Conservation (phyloP, 1,284 basidiomycete species). For the Schizopora paradoxa region DNA sequence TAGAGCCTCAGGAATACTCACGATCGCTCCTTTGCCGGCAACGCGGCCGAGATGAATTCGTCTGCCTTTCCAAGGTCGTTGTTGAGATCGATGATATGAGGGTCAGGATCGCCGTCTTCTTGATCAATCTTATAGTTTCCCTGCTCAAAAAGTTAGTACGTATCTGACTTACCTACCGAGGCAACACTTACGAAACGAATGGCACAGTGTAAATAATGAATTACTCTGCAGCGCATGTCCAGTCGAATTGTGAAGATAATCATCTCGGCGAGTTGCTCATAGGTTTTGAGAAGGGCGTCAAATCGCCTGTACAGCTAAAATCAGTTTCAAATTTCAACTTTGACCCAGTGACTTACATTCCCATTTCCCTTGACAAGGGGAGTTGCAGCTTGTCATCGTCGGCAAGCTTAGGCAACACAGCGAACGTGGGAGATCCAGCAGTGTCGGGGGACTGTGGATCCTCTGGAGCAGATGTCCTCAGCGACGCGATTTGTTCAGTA, state of each 20-base stretch:
- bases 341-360: conserved; percentile 74
- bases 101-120: conserved; percentile 87
- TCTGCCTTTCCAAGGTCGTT: conserved; percentile 75
- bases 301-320: conserved; percentile 63
- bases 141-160: conserved; percentile 34
- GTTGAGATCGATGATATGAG: conserved; percentile 86
- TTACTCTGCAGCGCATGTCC: conserved; percentile 82
- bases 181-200: conserved; percentile 56
- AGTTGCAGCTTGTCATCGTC: conserved; percentile 53
- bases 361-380: conserved; percentile 83
- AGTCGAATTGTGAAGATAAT: conserved; percentile 87
- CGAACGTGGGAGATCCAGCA: conserved; percentile 45
- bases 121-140: conserved; percentile 79
- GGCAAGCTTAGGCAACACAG: conserved; percentile 32
- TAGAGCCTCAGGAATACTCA: conserved; percentile 32
- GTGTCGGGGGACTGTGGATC: conserved; percentile 42
- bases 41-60: conserved; percentile 56
- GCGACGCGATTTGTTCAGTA: conserved; percentile 54
- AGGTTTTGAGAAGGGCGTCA: conserved; percentile 85
- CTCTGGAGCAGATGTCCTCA: conserved; percentile 62
- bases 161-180: conserved; percentile 3
- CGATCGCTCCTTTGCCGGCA: conserved; percentile 65
- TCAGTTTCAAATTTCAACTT: conserved; percentile 15
- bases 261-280: conserved; percentile 80
- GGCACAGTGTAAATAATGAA: conserved; percentile 78